Evolutionary conservation across 768 basidiomycete species (phyloP).

Genomic region (Rhodosporidiobolus odoratus): DNA sequence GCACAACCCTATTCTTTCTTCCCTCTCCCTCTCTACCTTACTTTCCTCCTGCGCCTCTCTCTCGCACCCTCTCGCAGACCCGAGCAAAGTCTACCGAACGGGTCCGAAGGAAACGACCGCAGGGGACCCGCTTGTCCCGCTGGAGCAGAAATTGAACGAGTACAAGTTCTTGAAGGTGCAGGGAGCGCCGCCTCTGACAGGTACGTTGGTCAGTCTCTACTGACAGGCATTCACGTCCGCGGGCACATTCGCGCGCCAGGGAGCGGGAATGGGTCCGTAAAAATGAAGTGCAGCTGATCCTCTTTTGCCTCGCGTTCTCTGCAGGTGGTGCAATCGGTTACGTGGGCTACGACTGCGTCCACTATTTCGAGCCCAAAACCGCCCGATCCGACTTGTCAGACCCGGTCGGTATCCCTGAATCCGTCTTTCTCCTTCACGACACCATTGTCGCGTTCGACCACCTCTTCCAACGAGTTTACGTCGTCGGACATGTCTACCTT

Average conservation of each 20-base stretch:
- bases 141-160: slow-evolving; percentile 77
- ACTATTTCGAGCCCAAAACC: slow-evolving; percentile 85
- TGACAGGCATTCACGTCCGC: too few relatives aligned
- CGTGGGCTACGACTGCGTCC: slow-evolving; percentile 92
- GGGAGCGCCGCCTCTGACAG: slow-evolving; percentile 76
- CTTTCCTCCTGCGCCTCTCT: neutral
- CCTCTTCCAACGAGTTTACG: slow-evolving; percentile 86
- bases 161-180: slow-evolving; percentile 89
- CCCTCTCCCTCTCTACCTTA: neutral
- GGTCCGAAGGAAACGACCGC: slow-evolving; percentile 74
- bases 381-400: slow-evolving; percentile 64
- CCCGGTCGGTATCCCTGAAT: slow-evolving; percentile 80
- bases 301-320: neutral
- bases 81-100: slow-evolving; percentile 82
- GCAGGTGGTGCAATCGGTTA: slow-evolving; percentile 92
- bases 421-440: slow-evolving; percentile 93
- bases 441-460: slow-evolving; percentile 96
- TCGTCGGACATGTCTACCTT: slow-evolving; percentile 91
- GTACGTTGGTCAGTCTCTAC: slow-evolving; percentile 41
- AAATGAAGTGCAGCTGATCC: neutral
- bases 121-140: slow-evolving; percentile 77
- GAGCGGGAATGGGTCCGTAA: too few relatives aligned
- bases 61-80: slow-evolving; percentile 58
- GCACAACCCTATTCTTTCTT: neutral
- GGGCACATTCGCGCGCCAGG: too few relatives aligned